Evolutionary conservation across 2,329 filamentous ascomycete genomes (phyloP).

Genomic region (Phaeomoniella chlamydospora): DNA sequence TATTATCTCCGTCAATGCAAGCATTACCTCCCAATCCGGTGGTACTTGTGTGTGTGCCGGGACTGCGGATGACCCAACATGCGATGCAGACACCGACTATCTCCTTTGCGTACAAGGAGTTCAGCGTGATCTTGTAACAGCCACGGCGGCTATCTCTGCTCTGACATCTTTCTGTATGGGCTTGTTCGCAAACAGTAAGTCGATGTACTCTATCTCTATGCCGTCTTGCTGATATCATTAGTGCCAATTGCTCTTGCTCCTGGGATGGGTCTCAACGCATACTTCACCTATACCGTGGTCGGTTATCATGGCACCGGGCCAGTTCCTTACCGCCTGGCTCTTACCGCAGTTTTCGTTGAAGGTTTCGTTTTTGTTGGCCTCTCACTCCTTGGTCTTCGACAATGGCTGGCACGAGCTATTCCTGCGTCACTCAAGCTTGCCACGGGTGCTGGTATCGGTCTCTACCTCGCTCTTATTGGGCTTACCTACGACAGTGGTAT

Average conservation of each 20-base stretch:
- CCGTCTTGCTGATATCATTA: neutral
- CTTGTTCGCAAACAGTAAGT: conserved; percentile 52
- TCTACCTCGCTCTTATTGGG: conserved; percentile 56
- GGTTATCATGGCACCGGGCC: conserved; percentile 60
- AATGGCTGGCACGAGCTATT: conserved; percentile 76
- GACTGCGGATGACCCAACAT: conserved; percentile 27
- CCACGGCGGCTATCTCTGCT: conserved; percentile 69
- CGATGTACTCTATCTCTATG: too few species aligned
- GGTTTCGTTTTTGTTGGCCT: conserved; percentile 73
- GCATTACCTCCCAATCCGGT: conserved; percentile 56
- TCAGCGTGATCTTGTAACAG: conserved; percentile 69
- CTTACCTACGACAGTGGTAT: conserved; percentile 70
- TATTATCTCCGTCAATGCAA: conserved; percentile 57
- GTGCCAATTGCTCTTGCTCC: conserved; percentile 55
- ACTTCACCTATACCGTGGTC: conserved; percentile 71
- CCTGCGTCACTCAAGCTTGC: conserved; percentile 76
- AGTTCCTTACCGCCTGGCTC: conserved; percentile 59
- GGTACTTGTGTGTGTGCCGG: conserved; percentile 60
- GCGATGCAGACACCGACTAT: conserved; percentile 32
- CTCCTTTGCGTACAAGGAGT: conserved; percentile 36
- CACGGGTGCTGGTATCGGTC: conserved; percentile 70
- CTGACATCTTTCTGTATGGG: conserved; percentile 75
- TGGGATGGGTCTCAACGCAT: conserved; percentile 74
- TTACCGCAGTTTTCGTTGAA: conserved; percentile 81
- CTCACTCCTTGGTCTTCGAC: conserved; percentile 66